A percentile compares a stretch with the other conserved stretches of the same genome.
These are phyloP conservation scores for Taphrina deformans DNA, from an alignment of 1,139 yeast species.

Conservation along the genomic window DNA sequence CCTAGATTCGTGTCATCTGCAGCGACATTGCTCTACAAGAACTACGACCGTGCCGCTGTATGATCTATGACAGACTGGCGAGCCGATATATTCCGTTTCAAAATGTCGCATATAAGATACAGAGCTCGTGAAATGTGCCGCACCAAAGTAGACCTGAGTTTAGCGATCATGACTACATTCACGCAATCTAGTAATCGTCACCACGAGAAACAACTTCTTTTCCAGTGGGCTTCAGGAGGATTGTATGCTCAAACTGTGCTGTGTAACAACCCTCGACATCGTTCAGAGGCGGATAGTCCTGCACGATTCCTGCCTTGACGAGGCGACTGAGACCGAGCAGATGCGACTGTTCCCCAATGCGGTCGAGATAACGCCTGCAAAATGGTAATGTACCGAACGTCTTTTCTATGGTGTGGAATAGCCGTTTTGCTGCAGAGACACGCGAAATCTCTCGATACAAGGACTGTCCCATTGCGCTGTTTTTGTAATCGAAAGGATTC, in stretches of 20 bases:
- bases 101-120: too few relatives aligned
- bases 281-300: constrained; percentile 94
- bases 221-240: constrained; percentile 81
- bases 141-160: too few relatives aligned
- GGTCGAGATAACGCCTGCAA: constrained; percentile 91
- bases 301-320: constrained; percentile 81
- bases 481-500: constrained; percentile 30
- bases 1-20: too few relatives aligned
- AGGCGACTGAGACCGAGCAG: constrained; percentile 78
- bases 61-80: too few relatives aligned
- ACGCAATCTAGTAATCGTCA: constrained; percentile 64
- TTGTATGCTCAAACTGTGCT: constrained; percentile 95
- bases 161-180: too few relatives aligned
- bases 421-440: constrained; percentile 63
- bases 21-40: too few relatives aligned
- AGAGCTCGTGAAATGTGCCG: too few relatives aligned
- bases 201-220: constrained; percentile 96
- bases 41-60: too few relatives aligned
- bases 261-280: constrained; percentile 85
- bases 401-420: constrained; percentile 67
- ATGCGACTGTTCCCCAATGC: constrained; percentile 88
- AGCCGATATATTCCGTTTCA: too few relatives aligned
- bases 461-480: constrained; percentile 47
- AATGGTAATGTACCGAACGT: constrained; percentile 94
- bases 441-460: constrained; percentile 56